Base-by-base conservation (phyloP, 228 moss, liverwort and hornwort species). In the Sphagnum magellanicum region DNA sequence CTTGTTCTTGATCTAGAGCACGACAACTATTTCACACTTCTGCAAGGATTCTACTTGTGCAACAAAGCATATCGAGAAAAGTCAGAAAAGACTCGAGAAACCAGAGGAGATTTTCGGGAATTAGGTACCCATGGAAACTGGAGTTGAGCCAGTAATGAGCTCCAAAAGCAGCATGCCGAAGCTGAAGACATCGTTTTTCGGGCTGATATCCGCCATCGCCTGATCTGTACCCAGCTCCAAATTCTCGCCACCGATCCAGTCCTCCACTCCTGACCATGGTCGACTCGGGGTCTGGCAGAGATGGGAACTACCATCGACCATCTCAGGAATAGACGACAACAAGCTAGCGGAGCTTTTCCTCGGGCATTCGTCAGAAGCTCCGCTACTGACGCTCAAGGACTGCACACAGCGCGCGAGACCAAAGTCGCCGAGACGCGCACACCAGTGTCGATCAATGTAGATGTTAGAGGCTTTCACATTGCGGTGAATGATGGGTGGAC, bases 141-240 rank as follows among this genome's bases (percentile, higher is more conserved):
- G 32, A 3, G 32, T 32, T 32, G 32, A 32, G 32, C 32, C 87
- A 1, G 81, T 74, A 16, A 87, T 59, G 55, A 87, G 52, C 81
- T 87, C 87, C 60, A 87, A 49, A 61, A 87, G 6, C 1, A 87
- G 75, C 63, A 87, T 84, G 5, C 87, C 87, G 32, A 87, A 87
- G 77, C 87, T 87, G 77, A 70, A 87, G 4, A 87, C 84, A 49
- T 87, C 87, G 73, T 83, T 87, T 68, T 83, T 87, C 5, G 64
- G 74, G 5, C 84, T 87, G 48, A 81, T 81, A 52, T 77, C 73
- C 11, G 84, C 81, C 3, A 81, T 66, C 16, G 32, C 32, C 32
- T 32, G 32, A 32, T 32, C 32, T 3, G 32, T 32, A 32, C 32
- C 32, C 32, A 32, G 32, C 32, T 32, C 32, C 32, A 3, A 2